Conservation (phyloP, 495 filamentous ascomycete species). For the Neurospora sublineolata region DNA sequence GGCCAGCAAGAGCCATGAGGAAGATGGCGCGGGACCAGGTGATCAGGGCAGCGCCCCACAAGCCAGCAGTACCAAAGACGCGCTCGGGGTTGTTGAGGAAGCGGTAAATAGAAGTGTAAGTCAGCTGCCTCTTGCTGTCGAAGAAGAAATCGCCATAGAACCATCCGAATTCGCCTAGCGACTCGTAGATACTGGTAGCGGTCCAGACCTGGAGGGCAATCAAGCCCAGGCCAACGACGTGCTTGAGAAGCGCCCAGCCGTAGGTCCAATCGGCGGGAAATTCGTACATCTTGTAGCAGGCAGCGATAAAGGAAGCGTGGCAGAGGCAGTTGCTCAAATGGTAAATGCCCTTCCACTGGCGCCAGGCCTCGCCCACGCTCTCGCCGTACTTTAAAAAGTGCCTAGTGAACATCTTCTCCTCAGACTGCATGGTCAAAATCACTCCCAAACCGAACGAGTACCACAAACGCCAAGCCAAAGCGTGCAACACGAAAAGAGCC, state of each 20-base stretch:
- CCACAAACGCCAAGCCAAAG: constrained; percentile 78
- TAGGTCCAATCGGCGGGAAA: constrained; percentile 75
- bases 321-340: constrained; percentile 85
- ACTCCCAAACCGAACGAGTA: constrained; percentile 80
- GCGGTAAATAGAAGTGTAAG: constrained; percentile 93
- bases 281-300: constrained; percentile 92
- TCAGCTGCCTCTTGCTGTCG: constrained; percentile 74
- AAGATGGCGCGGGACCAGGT: constrained; percentile 78
- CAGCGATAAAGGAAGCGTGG: constrained; percentile 77
- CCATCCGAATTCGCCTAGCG: constrained; percentile 96
- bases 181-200: constrained; percentile 84
- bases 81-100: constrained; percentile 97
- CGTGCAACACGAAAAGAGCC: constrained; percentile 68
- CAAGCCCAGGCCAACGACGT: constrained; percentile 70
- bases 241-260: constrained; percentile 71
- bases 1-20: constrained; percentile 71
- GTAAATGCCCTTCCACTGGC: constrained; percentile 94
- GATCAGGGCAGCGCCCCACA: constrained; percentile 91
- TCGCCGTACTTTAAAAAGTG: constrained; percentile 97
- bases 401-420: constrained; percentile 82
- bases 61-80: constrained; percentile 83
- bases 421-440: constrained; percentile 74
- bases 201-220: constrained; percentile 90
- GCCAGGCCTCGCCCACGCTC: constrained; percentile 81
- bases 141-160: constrained; percentile 99